These are phyloP conservation scores for Bjerkandera adusta DNA, from an alignment of 1,284 basidiomycete species.

Conservation along the genomic window DNA sequence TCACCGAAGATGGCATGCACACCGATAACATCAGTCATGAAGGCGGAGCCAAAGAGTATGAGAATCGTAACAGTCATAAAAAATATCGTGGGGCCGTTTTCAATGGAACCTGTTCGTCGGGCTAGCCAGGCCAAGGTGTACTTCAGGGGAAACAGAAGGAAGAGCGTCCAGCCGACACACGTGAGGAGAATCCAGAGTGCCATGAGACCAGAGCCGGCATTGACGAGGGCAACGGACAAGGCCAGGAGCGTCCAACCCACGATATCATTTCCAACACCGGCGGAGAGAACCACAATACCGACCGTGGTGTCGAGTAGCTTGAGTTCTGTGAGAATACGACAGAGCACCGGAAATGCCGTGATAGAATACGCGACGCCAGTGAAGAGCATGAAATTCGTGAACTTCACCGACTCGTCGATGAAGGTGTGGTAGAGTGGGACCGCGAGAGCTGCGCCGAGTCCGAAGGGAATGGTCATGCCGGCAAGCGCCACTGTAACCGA, in stretches of 20 bases:
- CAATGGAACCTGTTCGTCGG: conserved; percentile 75
- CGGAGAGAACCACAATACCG: conserved; percentile 90
- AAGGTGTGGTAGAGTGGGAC: conserved; percentile 81
- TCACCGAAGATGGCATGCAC: conserved; percentile 88
- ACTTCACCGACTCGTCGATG: conserved; percentile 60
- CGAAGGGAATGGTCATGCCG: conserved; percentile 48
- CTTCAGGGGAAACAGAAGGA: conserved; percentile 76
- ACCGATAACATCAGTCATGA: conserved; percentile 83
- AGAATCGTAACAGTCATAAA: conserved; percentile 68
- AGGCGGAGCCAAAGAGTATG: conserved; percentile 62
- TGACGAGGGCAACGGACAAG: conserved; percentile 87
- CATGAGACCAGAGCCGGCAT: conserved; percentile 70
- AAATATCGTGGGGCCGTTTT: conserved; percentile 65
- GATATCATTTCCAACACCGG: conserved; percentile 91
- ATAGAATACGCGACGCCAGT: conserved; percentile 90
- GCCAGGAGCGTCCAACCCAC: conserved; percentile 79
- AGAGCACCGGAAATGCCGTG: conserved; percentile 93
- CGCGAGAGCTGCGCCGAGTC: conserved; percentile 78
- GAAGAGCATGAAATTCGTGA: conserved; percentile 93
- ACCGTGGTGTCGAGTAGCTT: conserved; percentile 91
- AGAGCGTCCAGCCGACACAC: conserved; percentile 79
- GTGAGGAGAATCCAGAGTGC: conserved; percentile 83
- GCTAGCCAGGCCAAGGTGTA: conserved; percentile 69
- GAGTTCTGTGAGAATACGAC: conserved; percentile 81
- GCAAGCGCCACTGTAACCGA: conserved; percentile 48